Percentiles rank a stretch among this genome's conserved stretches.
Conservation (phyloP, 805 yeast genomes). For the Barnettozyma populi region DNA sequence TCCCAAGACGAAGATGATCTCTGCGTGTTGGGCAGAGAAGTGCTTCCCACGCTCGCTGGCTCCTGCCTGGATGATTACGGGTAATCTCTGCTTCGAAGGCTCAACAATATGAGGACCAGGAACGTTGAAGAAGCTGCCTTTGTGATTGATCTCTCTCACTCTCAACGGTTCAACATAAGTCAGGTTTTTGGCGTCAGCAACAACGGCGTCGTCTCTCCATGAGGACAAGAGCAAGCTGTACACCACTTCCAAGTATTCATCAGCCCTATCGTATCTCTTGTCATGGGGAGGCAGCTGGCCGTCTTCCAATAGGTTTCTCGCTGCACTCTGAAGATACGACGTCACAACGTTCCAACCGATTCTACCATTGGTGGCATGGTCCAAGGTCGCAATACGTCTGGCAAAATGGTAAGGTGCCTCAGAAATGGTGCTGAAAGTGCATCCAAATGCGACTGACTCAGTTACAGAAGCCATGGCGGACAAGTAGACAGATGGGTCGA, state of each 20-base stretch:
- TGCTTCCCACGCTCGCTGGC: constrained; percentile 35
- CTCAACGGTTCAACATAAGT: constrained; percentile 30
- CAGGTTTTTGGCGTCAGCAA: constrained; percentile 16
- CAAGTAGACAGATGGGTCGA: constrained; percentile 34
- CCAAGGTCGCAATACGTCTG: constrained; percentile 35
- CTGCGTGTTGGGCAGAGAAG: constrained; percentile 40
- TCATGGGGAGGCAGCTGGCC: constrained; percentile 32
- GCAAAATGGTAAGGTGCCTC: constrained; percentile 37
- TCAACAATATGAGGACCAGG: constrained; percentile 37
- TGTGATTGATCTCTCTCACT: constrained; percentile 33
- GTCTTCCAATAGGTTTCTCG: constrained; percentile 31
- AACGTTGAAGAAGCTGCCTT: constrained; percentile 36
- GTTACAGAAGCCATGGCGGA: constrained; percentile 39
- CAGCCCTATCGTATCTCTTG: constrained; percentile 33
- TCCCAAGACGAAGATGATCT: constrained; percentile 35
- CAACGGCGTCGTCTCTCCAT: constrained; percentile 33
- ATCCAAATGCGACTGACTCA: constrained; percentile 32
- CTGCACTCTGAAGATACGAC: constrained; percentile 34
- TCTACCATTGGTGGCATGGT: constrained; percentile 37
- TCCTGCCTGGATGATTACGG: constrained; percentile 42
- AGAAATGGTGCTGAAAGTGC: constrained; percentile 36
- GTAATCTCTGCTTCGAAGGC: constrained; percentile 40
- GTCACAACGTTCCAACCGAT: constrained; percentile 41
- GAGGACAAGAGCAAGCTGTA: constrained; percentile 32
- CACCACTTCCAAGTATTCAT: constrained; percentile 34